These are phyloP conservation scores for Umbelopsis isabellina DNA, from an alignment of 192 early-diverging fungal genomes.

Conservation along the genomic window DNA sequence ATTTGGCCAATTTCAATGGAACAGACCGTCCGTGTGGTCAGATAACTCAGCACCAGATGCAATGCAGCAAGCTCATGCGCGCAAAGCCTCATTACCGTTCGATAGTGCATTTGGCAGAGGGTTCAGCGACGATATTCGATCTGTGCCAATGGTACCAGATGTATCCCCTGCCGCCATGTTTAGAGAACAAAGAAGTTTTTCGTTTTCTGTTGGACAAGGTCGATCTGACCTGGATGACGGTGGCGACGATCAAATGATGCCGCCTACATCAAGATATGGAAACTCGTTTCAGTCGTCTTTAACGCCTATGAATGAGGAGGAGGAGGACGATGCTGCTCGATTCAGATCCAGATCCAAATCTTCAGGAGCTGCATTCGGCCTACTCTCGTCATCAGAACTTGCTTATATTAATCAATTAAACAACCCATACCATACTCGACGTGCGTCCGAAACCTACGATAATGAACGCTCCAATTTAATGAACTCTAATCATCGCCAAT, in stretches of 20 bases:
- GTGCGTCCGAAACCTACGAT: conserved; percentile 43
- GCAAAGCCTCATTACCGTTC: background rate
- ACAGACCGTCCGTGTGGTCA: conserved; percentile 41
- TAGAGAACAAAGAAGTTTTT: conserved; percentile 58
- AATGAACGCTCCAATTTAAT: conserved; percentile 24
- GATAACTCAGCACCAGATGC: background rate
- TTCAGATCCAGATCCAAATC: conserved; percentile 63
- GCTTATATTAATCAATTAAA: conserved; percentile 4
- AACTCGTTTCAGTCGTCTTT: conserved; percentile 37
- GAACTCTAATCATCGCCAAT: background rate
- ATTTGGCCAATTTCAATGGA: conserved; percentile 54
- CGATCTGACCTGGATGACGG: conserved; percentile 31
- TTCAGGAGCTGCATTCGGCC: conserved; percentile 66
- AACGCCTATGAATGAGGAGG: conserved; percentile 48
- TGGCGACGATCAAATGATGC: conserved; percentile 22
- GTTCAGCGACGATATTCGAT: conserved; percentile 27
- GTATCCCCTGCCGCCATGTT: conserved; percentile 45
- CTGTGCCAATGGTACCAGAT: conserved; percentile 38
- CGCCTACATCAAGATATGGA: conserved; percentile 29
- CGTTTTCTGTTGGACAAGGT: conserved; percentile 55
- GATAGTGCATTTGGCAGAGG: conserved; percentile 3
- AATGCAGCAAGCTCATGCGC: background rate
- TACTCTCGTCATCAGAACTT: conserved; percentile 48
- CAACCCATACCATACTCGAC: conserved; percentile 12
- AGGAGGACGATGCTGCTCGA: conserved; percentile 46